These are phyloP conservation scores for Exophiala alcalophila DNA, from an alignment of 2,329 filamentous ascomycete genomes.

Conservation along the genomic window DNA sequence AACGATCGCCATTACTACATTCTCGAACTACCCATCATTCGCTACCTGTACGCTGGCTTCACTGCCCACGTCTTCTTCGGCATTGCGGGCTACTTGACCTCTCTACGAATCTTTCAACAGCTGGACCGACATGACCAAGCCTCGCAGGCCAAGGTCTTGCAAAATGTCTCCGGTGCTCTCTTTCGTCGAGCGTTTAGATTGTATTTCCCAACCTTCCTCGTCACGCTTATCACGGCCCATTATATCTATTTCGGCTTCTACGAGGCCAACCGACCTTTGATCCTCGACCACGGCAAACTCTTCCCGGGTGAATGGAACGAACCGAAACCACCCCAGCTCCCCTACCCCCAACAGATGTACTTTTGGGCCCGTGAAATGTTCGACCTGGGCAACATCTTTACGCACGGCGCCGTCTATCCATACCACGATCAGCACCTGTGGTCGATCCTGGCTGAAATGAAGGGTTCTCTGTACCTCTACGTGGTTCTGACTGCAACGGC, in stretches of 20 bases:
- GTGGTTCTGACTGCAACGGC: conserved; percentile 42
- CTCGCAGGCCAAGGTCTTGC: conserved; percentile 42
- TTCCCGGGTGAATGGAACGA: conserved; percentile 31
- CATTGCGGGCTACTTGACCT: conserved; percentile 48
- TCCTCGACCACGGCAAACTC: conserved; percentile 20
- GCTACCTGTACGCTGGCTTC: conserved; percentile 43
- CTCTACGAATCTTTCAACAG: conserved; percentile 38
- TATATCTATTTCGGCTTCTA: conserved; percentile 42
- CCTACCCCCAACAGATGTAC: conserved; percentile 37
- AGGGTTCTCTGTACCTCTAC: conserved; percentile 45
- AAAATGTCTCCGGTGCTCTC: conserved; percentile 41
- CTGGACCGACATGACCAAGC: conserved; percentile 40
- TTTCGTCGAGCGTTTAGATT: conserved; percentile 45
- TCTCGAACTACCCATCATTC: conserved; percentile 43
- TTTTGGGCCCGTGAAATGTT: conserved; percentile 37
- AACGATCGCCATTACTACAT: conserved; percentile 31
- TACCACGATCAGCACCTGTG: conserved; percentile 49
- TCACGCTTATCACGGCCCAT: conserved; percentile 41
- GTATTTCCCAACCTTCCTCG: conserved; percentile 43
- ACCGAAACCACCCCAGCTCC: conserved; percentile 43
- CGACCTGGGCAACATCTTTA: conserved; percentile 26
- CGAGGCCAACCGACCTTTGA: conserved; percentile 24
- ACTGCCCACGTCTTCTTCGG: conserved; percentile 48
- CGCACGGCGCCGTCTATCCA: conserved; percentile 27
- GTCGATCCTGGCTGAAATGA: conserved; percentile 49